Conservation (phyloP, 306 rosid species). For the Neltuma alba region DNA sequence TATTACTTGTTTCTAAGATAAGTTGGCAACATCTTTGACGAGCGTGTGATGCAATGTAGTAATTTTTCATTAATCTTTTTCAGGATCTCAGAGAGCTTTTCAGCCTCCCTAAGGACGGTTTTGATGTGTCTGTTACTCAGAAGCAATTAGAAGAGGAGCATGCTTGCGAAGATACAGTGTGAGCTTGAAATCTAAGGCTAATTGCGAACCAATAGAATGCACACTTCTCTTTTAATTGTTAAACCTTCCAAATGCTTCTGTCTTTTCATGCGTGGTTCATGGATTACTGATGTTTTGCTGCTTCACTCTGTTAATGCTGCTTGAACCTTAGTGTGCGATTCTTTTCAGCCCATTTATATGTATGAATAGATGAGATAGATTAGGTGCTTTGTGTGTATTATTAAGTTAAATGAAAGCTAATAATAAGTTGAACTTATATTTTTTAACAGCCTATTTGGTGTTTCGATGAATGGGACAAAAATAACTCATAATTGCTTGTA, state of each 20-base stretch:
- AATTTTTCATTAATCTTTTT: constrained; percentile 27
- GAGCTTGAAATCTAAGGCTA: constrained; percentile 50
- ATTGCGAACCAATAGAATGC: constrained; percentile 36
- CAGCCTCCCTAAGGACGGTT: constrained; percentile 89
- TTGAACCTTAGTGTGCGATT: neutral
- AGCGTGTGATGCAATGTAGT: neutral
- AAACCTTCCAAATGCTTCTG: neutral
- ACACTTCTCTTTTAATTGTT: neutral
- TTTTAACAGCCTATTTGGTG: neutral
- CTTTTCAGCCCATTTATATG: neutral
- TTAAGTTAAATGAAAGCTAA: neutral
- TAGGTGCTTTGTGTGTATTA: neutral
- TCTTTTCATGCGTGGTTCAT: neutral
- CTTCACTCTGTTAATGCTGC: neutral
- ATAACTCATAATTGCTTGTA: neutral
- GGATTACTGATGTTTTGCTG: neutral
- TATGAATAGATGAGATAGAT: neutral
- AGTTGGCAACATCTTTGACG: neutral
- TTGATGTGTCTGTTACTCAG: constrained; percentile 90
- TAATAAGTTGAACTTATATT: neutral
- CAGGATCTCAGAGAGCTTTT: constrained; percentile 95
- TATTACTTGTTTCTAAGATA: constrained; percentile 5
- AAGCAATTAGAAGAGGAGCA: constrained; percentile 86
- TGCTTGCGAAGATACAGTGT: constrained; percentile 64
- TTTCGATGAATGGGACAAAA: constrained; percentile 5